Evolutionary conservation across 352 stramenopile species (phyloP).

Genomic region (Phytophthora capsici): DNA sequence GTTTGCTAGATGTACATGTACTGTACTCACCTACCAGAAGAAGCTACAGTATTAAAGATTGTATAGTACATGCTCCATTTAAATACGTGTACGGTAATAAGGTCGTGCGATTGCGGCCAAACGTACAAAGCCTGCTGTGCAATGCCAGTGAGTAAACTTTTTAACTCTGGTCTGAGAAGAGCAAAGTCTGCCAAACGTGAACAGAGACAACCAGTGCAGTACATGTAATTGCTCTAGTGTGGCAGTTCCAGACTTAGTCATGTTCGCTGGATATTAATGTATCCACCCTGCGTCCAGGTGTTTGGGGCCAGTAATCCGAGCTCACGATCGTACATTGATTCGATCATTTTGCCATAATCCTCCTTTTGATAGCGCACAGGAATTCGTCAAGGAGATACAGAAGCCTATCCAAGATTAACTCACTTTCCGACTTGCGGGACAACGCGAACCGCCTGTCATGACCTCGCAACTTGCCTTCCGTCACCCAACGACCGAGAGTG

Average conservation of each 20-base stretch:
- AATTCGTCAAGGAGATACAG: background rate
- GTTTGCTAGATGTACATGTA: too few relatives aligned
- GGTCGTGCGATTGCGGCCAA: background rate
- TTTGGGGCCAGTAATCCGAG: background rate
- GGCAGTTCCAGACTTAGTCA: background rate
- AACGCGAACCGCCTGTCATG: slow-evolving; percentile 7
- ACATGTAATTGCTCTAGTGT: background rate
- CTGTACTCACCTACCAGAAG: too few relatives aligned
- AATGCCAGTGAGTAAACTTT: background rate
- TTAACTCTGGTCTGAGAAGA: background rate
- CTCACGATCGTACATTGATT: background rate
- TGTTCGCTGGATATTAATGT: background rate
- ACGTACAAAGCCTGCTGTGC: background rate
- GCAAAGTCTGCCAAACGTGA: background rate
- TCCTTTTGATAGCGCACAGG: background rate
- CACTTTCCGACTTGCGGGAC: slow-evolving; percentile 32
- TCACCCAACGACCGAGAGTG: slow-evolving; percentile 4
- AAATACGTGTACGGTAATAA: too few relatives aligned
- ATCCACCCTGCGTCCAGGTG: background rate
- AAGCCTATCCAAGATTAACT: background rate
- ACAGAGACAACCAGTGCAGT: background rate
- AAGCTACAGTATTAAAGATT: too few relatives aligned
- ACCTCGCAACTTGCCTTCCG: background rate
- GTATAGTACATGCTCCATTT: too few relatives aligned
- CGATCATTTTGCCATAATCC: slow-evolving; percentile 1